These are phyloP conservation scores for Coemansia sp. DNA, from an alignment of 371 early-diverging fungal genomes.

Conservation along the genomic window DNA sequence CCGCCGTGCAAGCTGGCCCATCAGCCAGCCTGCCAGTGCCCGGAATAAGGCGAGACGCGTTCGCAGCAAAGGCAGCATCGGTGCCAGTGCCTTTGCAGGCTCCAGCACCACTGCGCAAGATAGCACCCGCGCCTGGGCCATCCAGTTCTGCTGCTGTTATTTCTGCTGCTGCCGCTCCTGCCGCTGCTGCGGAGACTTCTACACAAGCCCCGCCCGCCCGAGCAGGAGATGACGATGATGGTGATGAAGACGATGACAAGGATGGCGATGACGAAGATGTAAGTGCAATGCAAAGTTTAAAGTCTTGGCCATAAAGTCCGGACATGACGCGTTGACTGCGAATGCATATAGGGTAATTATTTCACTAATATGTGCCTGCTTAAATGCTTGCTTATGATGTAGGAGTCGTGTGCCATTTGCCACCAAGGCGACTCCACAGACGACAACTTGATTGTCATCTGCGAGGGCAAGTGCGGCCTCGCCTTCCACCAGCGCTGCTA, in stretches of 20 bases:
- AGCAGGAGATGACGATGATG: not conserved
- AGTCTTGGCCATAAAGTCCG: too few species aligned
- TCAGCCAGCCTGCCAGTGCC: not conserved
- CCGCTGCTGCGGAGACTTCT: too few species aligned
- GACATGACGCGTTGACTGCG: too few species aligned
- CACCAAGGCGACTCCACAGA: slow-evolving; percentile 22
- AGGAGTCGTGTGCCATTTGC: slow-evolving; percentile 44
- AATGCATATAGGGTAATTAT: not conserved
- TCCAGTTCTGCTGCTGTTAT: not conserved
- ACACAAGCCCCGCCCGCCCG: not conserved
- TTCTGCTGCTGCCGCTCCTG: not conserved
- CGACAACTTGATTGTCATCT: slow-evolving; percentile 41
- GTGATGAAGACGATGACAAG: not conserved
- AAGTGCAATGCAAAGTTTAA: not conserved
- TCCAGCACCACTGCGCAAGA: not conserved
- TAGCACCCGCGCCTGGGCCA: too few species aligned
- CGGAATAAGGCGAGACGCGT: too few species aligned
- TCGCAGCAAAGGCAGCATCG: not conserved
- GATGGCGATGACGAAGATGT: not conserved
- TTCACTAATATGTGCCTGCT: not conserved
- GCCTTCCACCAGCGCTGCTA: slow-evolving; percentile 44
- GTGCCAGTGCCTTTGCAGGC: not conserved
- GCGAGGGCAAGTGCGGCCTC: slow-evolving; percentile 42
- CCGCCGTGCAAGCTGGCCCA: not conserved
- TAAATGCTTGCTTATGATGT: slow-evolving; percentile 1